A percentile compares a stretch with the other conserved stretches of the same genome.
These are phyloP conservation scores for Fusarium tanahbumbuense DNA, from an alignment of 2,329 filamentous ascomycete genomes.

Conservation along the genomic window DNA sequence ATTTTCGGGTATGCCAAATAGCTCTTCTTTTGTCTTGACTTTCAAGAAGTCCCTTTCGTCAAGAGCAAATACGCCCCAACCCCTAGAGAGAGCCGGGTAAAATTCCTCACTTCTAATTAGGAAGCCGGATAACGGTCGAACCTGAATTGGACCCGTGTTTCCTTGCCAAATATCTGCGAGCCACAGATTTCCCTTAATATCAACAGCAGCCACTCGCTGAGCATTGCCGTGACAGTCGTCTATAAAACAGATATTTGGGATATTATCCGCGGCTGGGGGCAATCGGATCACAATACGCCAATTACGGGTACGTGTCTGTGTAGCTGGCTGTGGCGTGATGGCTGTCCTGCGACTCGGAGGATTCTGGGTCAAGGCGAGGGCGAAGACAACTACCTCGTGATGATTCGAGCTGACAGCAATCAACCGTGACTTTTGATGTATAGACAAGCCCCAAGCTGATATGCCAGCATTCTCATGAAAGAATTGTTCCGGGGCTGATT, in stretches of 20 bases:
- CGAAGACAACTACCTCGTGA: conserved; percentile 64
- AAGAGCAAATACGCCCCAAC: conserved; percentile 64
- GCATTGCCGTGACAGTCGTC: conserved; percentile 60
- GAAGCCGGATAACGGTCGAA: conserved; percentile 40
- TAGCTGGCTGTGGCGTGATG: background rate
- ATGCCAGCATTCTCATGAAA: conserved; percentile 80
- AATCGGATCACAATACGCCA: conserved; percentile 64
- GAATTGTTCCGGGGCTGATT: conserved; percentile 60
- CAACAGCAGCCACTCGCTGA: conserved; percentile 62
- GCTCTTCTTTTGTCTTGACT: conserved; percentile 50
- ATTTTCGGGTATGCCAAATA: conserved; percentile 48
- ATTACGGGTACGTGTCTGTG: conserved; percentile 54
- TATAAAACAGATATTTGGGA: conserved; percentile 65
- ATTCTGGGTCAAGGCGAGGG: conserved; percentile 54
- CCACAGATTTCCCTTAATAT: conserved; percentile 62
- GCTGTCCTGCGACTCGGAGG: conserved; percentile 5
- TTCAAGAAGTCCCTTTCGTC: conserved; percentile 57
- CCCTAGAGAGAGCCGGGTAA: conserved; percentile 49
- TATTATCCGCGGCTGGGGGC: conserved; percentile 56
- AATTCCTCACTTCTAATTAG: conserved; percentile 48
- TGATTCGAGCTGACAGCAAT: conserved; percentile 88
- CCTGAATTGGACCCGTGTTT: conserved; percentile 43
- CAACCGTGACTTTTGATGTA: conserved; percentile 83
- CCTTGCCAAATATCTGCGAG: conserved; percentile 64
- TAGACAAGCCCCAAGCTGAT: conserved; percentile 89